Base-by-base conservation (phyloP, 2,329 filamentous ascomycete genomes). In the Chrysoporthe puriensis region DNA sequence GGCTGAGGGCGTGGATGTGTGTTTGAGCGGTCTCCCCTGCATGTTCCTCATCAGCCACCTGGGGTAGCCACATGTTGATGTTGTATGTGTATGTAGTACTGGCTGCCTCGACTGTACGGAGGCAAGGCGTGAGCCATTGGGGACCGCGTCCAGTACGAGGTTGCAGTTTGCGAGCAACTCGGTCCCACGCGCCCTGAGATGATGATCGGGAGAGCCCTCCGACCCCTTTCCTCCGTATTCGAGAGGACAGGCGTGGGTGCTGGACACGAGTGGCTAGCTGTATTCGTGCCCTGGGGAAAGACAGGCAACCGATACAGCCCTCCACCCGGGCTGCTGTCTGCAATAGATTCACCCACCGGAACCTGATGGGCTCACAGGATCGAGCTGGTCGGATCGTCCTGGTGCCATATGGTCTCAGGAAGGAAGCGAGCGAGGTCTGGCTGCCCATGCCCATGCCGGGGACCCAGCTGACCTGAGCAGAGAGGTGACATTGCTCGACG, bases 1-100 rank as follows among this genome's bases (percentile, higher is more conserved):
- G 59, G 43, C 59, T 61, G 59, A 46, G 16, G 54, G 18, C 32
- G 13, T 61, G 43, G 43, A 34, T 14, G 42, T 46, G 26, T 26
- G 26, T 32, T 46, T 18, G 59, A 40, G 54, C 42, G 2, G 43
- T 42, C 36, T 26, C 7, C 18, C 18, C n/a, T 61, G 59, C 21
- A 61, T 18, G 59, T 42, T 46, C 48, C 59, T 61, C 59, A 14
- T 61, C 48, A 48, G 59, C 59, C 40, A 36, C 14, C 43, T 34
- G 21, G n/a, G 57, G 42, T 60, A 32, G 57, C 40, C 16, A 26
- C 26, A 54, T 34, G 5, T 11, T 16, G 18, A 21, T 11, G 6
- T 48, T 3, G 46, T 50, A 50, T 18, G 11, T 1, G 21, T 14
- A 32, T 13, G 21, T 34, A 34, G 13, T 32, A 34, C 50, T 54